Evolutionary conservation across 352 stramenopile species (phyloP).

Genomic region (Pythium phragmitis): DNA sequence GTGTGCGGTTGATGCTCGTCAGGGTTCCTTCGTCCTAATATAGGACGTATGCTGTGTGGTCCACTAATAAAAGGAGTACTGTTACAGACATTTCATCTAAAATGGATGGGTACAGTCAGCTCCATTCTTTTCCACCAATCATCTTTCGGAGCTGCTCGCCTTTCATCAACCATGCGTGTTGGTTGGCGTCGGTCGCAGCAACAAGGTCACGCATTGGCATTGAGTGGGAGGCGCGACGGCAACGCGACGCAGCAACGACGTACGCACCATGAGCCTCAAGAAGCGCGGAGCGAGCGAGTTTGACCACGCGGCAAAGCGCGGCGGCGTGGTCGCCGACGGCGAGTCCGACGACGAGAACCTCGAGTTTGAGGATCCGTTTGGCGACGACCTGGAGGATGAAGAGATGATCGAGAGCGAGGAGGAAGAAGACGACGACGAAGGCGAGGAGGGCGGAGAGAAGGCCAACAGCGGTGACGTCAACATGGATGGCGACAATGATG

Average conservation of each 20-base stretch:
- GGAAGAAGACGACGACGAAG: slow-evolving; percentile 50
- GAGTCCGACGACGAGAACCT: slow-evolving; percentile 56
- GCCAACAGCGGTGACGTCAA: slow-evolving; percentile 57
- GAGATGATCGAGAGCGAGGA: slow-evolving; percentile 85
- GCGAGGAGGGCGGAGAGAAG: slow-evolving; percentile 43
- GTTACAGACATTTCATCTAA: slow-evolving; percentile 24
- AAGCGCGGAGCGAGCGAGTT: slow-evolving; percentile 62
- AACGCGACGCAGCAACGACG: background rate
- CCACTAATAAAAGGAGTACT: slow-evolving; percentile 24
- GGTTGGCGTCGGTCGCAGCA: slow-evolving; percentile 26
- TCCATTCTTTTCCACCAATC: slow-evolving; percentile 36
- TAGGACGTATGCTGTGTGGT: slow-evolving; percentile 16
- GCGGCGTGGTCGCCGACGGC: slow-evolving; percentile 35
- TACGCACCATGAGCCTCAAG: slow-evolving; percentile 63
- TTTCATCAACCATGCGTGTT: slow-evolving; percentile 27
- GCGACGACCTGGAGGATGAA: slow-evolving; percentile 89
- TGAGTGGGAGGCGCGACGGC: slow-evolving; percentile 12
- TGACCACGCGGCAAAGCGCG: slow-evolving; percentile 53
- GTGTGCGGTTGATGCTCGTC: slow-evolving; percentile 1
- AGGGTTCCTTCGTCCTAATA: slow-evolving; percentile 23
- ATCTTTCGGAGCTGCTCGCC: slow-evolving; percentile 10
- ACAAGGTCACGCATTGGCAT: background rate
- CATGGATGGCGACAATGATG: slow-evolving; percentile 67
- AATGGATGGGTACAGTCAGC: slow-evolving; percentile 29
- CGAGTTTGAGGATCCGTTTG: slow-evolving; percentile 88